phyloP scores from a whole-genome alignment of 345 rosid species.

The Salix exigua region DNA sequence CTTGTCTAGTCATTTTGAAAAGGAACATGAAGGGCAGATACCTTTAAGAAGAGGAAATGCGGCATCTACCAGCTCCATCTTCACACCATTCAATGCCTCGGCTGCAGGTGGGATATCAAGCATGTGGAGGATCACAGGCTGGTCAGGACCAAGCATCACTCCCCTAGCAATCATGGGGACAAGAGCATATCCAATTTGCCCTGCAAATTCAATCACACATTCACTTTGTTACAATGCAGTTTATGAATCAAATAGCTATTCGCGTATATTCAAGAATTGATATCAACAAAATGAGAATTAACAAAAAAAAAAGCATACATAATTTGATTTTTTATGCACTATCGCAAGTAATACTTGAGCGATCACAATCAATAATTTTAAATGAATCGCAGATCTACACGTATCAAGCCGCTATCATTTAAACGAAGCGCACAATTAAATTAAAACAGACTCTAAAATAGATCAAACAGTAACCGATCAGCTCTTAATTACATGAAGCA shows the following conservation, averaged over 20 bases:
- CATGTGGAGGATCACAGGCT: constrained; percentile 99
- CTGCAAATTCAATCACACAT: constrained; percentile 40
- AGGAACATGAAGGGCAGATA: constrained; percentile 2
- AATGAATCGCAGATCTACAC: constrained; percentile 2
- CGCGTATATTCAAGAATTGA: background rate
- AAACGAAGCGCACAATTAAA: background rate
- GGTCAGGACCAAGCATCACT: constrained; percentile 93
- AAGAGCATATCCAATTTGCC: constrained; percentile 99
- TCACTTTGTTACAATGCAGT: background rate
- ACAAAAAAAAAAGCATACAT: background rate
- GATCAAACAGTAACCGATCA: background rate
- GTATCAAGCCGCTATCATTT: background rate
- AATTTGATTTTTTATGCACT: no score
- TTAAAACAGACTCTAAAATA: background rate
- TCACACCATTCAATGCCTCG: constrained; percentile 93
- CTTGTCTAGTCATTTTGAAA: background rate
- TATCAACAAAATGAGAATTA: background rate
- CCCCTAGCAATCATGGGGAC: constrained; percentile 99
- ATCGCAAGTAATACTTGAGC: background rate
- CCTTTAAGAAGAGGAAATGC: constrained; percentile 99
- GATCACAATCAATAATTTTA: background rate
- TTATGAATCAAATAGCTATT: background rate
- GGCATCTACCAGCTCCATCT: constrained; percentile 97
- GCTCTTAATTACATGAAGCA: background rate
- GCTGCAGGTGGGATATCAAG: constrained; percentile 98